Percentiles rank a stretch among this genome's conserved stretches.
These are phyloP conservation scores for Suhomyces choctaworum DNA, from an alignment of 1,139 yeast species.

Conservation along the genomic window DNA sequence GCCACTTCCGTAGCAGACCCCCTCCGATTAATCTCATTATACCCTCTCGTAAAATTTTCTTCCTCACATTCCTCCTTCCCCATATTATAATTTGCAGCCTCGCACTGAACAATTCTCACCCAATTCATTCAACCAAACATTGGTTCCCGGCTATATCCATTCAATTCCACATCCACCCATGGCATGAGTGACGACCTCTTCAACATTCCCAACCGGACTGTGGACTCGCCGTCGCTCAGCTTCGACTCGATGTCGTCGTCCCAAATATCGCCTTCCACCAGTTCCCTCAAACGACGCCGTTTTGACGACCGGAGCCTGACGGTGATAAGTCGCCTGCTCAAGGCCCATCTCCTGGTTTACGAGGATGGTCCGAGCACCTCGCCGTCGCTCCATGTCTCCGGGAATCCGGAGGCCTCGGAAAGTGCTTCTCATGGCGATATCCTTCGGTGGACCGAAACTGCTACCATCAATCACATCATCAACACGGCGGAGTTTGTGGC, in stretches of 20 bases:
- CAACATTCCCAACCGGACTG: constrained; percentile 15
- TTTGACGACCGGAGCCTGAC: constrained; percentile 46
- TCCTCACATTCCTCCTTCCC: too few relatives aligned
- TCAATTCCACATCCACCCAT: too few relatives aligned
- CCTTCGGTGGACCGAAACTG: constrained; percentile 30
- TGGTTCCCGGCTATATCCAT: constrained; percentile 4
- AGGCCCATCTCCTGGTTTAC: constrained; percentile 7
- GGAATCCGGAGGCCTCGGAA: neutral
- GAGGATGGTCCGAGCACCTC: neutral
- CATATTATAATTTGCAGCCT: neutral
- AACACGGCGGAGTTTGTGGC: constrained; percentile 26
- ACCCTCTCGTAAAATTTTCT: too few relatives aligned
- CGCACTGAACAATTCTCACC: neutral
- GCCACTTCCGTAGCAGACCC: too few relatives aligned
- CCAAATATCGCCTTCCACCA: constrained; percentile 3
- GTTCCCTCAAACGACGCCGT: constrained; percentile 20
- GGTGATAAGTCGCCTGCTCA: constrained; percentile 24
- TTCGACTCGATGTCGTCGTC: constrained; percentile 5
- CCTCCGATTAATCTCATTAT: too few relatives aligned
- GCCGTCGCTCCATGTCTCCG: neutral
- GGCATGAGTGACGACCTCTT: constrained; percentile 9
- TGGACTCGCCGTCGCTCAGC: constrained; percentile 15
- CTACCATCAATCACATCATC: constrained; percentile 21
- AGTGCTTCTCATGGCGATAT: constrained; percentile 7
- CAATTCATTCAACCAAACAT: neutral